Conservation (phyloP, 2,329 filamentous ascomycete genomes). For the Sclerotinia subarctica region DNA sequence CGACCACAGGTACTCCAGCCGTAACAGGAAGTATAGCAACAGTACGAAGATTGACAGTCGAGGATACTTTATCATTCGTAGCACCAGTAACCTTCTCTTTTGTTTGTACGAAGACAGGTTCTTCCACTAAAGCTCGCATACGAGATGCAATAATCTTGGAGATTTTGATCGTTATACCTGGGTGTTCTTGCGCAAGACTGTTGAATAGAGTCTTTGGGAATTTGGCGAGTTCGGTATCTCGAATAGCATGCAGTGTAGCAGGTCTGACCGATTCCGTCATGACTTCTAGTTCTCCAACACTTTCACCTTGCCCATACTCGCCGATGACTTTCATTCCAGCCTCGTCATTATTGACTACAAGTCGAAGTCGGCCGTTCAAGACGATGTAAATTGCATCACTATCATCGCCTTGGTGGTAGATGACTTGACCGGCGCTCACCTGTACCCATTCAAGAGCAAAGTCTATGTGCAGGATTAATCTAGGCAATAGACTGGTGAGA, state of each 20-base stretch:
- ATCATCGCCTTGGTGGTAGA: slow-evolving; percentile 90
- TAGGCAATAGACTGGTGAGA: slow-evolving; percentile 82
- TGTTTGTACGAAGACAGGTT: slow-evolving; percentile 64
- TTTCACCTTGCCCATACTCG: slow-evolving; percentile 96
- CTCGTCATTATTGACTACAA: slow-evolving; percentile 77
- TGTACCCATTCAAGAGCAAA: slow-evolving; percentile 99
- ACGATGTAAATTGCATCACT: slow-evolving; percentile 99
- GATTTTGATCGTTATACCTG: slow-evolving; percentile 97
- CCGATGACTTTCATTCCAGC: slow-evolving; percentile 82
- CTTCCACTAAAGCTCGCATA: slow-evolving; percentile 85
- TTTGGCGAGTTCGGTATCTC: slow-evolving; percentile 93
- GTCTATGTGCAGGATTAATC: slow-evolving; percentile 91
- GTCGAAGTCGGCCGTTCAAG: slow-evolving; percentile 82
- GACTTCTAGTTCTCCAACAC: slow-evolving; percentile 94
- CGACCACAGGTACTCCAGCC: slow-evolving; percentile 85
- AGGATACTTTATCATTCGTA: slow-evolving; percentile 67
- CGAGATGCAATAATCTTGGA: slow-evolving; percentile 97
- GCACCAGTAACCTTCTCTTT: slow-evolving; percentile 60
- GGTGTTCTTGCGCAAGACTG: slow-evolving; percentile 93
- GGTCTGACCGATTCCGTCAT: slow-evolving; percentile 91
- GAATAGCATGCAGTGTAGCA: slow-evolving; percentile 89
- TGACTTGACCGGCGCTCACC: slow-evolving; percentile 89
- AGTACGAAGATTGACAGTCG: slow-evolving; percentile 87
- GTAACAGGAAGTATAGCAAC: slow-evolving; percentile 91
- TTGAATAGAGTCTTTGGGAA: slow-evolving; percentile 96